Conservation (phyloP, 345 rosid genomes). For the Dovyalis caffra region DNA sequence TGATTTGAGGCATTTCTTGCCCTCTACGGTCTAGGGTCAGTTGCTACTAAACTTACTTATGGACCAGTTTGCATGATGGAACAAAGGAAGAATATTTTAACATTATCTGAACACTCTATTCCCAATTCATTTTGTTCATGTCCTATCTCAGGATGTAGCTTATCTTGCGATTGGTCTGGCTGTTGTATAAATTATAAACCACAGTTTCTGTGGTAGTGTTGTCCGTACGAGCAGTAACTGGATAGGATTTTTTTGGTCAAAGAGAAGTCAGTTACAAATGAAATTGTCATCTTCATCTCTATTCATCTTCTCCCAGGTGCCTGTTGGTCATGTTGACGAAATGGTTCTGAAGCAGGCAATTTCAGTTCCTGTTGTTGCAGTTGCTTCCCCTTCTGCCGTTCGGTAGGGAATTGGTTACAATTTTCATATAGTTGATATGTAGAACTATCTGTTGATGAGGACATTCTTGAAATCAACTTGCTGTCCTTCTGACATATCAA, state of each 20-base stretch:
- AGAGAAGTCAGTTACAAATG: slow-evolving; percentile 4
- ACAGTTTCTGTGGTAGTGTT: background rate
- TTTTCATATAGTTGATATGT: background rate
- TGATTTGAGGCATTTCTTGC: background rate
- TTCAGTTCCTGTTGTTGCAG: slow-evolving; percentile 71
- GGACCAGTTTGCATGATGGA: background rate
- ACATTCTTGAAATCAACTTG: background rate
- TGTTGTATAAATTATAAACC: background rate
- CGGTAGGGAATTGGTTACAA: slow-evolving; percentile 38
- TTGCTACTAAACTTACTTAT: background rate
- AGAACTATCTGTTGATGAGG: background rate
- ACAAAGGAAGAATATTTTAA: background rate
- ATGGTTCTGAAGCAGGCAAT: slow-evolving; percentile 59
- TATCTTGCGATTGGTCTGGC: background rate
- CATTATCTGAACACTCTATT: background rate
- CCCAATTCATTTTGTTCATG: background rate
- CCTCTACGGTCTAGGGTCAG: background rate
- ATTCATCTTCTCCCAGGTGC: slow-evolving; percentile 47
- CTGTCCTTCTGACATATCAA: slow-evolving; percentile 2
- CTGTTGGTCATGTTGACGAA: slow-evolving; percentile 64
- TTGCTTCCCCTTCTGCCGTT: slow-evolving; percentile 93
- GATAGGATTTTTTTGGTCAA: background rate
- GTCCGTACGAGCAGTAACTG: background rate
- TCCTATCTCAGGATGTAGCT: background rate
- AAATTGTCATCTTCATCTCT: slow-evolving; percentile 14